Evolutionary conservation across 805 yeast species (phyloP).

Genomic region (Candida yuanshanica): DNA sequence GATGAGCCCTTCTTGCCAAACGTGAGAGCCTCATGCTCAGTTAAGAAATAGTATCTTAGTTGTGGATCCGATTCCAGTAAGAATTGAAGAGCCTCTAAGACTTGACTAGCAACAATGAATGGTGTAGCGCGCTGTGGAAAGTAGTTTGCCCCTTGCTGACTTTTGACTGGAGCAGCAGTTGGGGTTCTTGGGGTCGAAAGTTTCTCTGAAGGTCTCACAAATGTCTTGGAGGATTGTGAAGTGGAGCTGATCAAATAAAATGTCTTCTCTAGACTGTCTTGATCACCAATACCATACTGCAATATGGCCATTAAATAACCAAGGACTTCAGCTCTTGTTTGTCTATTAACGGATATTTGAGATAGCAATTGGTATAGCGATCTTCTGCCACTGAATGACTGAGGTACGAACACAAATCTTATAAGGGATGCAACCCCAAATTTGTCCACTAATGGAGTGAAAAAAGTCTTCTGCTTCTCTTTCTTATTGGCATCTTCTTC

Average conservation of each 20-base stretch:
- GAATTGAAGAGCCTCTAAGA: slow-evolving; percentile 67
- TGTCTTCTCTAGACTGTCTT: slow-evolving; percentile 52
- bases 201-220: slow-evolving; percentile 1
- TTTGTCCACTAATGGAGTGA: slow-evolving; percentile 67
- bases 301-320: slow-evolving; percentile 61
- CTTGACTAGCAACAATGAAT: slow-evolving; percentile 66
- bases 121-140: slow-evolving; percentile 62
- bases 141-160: slow-evolving; percentile 39
- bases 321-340: slow-evolving; percentile 69
- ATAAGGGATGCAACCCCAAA: slow-evolving; percentile 70
- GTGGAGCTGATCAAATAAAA: slow-evolving; percentile 45
- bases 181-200: slow-evolving; percentile 18
- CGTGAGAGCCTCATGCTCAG: slow-evolving; percentile 59
- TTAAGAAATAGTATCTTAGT: slow-evolving; percentile 66
- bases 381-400: slow-evolving; percentile 56
- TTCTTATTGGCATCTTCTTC: slow-evolving; percentile 20
- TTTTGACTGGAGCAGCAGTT: slow-evolving; percentile 30
- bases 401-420: slow-evolving; percentile 69
- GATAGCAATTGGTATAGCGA: slow-evolving; percentile 59
- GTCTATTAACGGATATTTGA: slow-evolving; percentile 68
- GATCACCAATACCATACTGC: slow-evolving; percentile 68
- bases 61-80: slow-evolving; percentile 63
- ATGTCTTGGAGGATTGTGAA: neutral
- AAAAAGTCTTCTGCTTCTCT: slow-evolving; percentile 36
- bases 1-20: slow-evolving; percentile 30